These are phyloP conservation scores for Metschnikowia borealis DNA, from an alignment of 805 yeast genomes.

Conservation along the genomic window DNA sequence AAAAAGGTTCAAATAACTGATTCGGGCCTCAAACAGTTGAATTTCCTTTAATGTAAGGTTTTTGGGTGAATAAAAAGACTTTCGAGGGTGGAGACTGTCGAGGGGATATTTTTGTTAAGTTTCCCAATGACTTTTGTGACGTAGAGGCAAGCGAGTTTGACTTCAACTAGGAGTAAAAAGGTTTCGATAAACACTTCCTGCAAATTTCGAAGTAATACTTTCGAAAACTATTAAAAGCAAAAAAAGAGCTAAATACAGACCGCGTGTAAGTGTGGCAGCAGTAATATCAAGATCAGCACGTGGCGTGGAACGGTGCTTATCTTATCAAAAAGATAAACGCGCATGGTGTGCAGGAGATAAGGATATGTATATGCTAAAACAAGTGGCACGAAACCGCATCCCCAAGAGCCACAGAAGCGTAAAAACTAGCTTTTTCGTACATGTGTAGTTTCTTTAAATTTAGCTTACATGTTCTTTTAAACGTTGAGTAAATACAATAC, in stretches of 20 bases:
- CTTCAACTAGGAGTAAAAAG: too few species aligned
- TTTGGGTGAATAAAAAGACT: not conserved
- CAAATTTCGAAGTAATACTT: not conserved
- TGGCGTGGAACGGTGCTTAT: not conserved
- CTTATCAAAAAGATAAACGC: not conserved
- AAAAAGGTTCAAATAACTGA: too few species aligned
- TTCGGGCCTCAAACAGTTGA: not conserved
- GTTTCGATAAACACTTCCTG: not conserved
- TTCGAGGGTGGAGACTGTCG: too few species aligned
- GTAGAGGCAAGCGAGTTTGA: too few species aligned
- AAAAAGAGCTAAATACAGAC: not conserved
- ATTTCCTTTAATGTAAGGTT: not conserved
- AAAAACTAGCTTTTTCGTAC: too few species aligned
- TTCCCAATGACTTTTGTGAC: too few species aligned
- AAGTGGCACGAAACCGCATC: too few species aligned
- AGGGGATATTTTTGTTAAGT: too few species aligned
- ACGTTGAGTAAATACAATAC: too few species aligned
- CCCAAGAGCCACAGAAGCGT: too few species aligned
- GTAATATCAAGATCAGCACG: constrained; percentile 1
- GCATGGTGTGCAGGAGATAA: not conserved
- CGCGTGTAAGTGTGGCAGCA: not conserved
- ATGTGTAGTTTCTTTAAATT: too few species aligned
- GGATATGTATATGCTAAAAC: not conserved
- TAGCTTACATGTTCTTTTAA: too few species aligned
- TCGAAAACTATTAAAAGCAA: not conserved